Conservation (phyloP, 2,329 filamentous ascomycete genomes). For the Fusarium napiforme region DNA sequence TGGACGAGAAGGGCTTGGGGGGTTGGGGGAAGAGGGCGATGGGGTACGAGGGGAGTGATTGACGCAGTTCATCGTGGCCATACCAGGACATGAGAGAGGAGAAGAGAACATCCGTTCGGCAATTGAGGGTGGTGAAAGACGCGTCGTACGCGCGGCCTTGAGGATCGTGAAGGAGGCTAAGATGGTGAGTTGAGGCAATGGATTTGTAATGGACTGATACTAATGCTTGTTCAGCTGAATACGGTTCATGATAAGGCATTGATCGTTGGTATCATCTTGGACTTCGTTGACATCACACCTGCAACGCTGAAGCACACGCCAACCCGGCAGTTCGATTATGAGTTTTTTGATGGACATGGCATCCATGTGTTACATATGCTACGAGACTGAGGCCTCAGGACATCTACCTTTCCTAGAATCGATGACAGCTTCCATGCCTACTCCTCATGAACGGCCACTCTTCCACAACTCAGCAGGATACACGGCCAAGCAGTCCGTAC, state of each 20-base stretch:
- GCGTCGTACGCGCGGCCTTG: slow-evolving; percentile 25
- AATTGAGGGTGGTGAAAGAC: neutral
- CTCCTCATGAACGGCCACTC: neutral
- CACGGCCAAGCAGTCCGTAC: slow-evolving; percentile 16
- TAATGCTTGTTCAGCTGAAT: neutral
- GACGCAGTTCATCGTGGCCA: neutral
- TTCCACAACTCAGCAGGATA: slow-evolving; percentile 30
- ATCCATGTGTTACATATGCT: neutral
- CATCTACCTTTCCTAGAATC: neutral
- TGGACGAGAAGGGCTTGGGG: slow-evolving; percentile 68
- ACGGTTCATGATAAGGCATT: no score
- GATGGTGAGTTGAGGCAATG: neutral
- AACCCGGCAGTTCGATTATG: neutral
- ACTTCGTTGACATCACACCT: no score
- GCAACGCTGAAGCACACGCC: neutral
- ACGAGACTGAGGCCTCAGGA: neutral
- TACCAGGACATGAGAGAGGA: neutral
- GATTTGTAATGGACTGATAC: neutral
- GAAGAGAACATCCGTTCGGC: neutral
- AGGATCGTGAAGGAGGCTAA: neutral
- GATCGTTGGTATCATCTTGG: neutral
- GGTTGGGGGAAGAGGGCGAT: slow-evolving; percentile 76
- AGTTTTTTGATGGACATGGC: neutral
- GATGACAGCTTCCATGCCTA: no score
- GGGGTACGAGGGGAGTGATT: slow-evolving; percentile 58